phyloP scores from a whole-genome alignment of 805 yeast species.

The Scheffersomyces spartinae region DNA sequence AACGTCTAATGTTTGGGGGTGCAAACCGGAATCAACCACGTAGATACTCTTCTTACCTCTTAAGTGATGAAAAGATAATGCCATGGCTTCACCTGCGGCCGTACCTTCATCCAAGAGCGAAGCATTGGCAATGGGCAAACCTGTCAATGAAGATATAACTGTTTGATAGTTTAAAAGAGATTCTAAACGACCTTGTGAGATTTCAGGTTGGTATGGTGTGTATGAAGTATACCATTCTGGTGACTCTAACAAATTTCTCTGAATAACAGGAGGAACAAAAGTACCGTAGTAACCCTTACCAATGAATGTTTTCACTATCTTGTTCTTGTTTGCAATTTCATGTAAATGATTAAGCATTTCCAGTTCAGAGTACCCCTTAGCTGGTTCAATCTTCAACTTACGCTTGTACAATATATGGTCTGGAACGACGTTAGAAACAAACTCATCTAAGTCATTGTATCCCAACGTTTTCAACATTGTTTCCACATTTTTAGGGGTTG shows the following conservation, averaged over 20 bases:
- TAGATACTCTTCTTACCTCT: conserved; percentile 59
- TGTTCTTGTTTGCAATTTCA: conserved; percentile 65
- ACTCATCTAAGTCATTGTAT: conserved; percentile 53
- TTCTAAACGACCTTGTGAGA: conserved; percentile 92
- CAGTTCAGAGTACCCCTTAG: conserved; percentile 67
- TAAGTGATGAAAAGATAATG: conserved; percentile 56
- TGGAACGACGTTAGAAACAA: conserved; percentile 69
- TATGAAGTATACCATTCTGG: conserved; percentile 99
- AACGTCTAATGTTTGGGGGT: conserved; percentile 80
- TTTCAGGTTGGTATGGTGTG: conserved; percentile 98
- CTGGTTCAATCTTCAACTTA: conserved; percentile 55
- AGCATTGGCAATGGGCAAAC: conserved; percentile 89
- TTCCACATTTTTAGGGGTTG: conserved; percentile 48
- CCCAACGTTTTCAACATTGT: conserved; percentile 61
- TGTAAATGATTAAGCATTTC: conserved; percentile 63
- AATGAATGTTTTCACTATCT: conserved; percentile 61
- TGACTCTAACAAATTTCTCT: conserved; percentile 80
- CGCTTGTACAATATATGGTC: conserved; percentile 60
- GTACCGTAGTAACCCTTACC: conserved; percentile 96
- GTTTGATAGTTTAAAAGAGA: conserved; percentile 88
- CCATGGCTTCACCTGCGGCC: conserved; percentile 96
- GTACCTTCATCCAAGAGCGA: conserved; percentile 93
- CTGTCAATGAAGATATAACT: conserved; percentile 81
- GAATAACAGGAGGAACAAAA: conserved; percentile 79
- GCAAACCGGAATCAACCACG: conserved; percentile 66